Conservation (phyloP, 345 rosid species). For the Populus euphratica region DNA sequence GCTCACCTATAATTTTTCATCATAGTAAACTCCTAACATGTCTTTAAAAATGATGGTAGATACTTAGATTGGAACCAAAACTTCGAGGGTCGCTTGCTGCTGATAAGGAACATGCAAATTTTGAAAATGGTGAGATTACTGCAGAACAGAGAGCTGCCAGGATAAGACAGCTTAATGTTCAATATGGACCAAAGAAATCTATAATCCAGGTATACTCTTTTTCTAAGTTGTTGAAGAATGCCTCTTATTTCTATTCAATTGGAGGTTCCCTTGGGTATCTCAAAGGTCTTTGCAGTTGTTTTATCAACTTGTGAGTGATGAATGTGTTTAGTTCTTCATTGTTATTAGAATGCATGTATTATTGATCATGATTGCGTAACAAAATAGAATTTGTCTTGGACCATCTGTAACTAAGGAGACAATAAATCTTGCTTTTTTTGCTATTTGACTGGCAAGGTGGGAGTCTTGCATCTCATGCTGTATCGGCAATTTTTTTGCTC, state of each 20-base stretch:
- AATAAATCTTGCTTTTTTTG: not conserved
- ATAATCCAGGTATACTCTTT: constrained; percentile 36
- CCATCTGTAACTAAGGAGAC: not conserved
- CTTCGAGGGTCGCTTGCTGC: constrained; percentile 24
- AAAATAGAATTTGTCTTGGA: too few species aligned
- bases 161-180: constrained; percentile 17
- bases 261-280: too few species aligned
- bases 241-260: too few species aligned
- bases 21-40: not conserved
- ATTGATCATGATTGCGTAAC: too few species aligned
- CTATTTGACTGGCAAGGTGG: not conserved
- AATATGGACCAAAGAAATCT: constrained; percentile 50
- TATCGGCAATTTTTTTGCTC: not conserved
- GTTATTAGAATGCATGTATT: too few species aligned
- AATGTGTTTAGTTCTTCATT: too few species aligned
- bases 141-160: constrained; percentile 19
- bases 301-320: too few species aligned
- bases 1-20: not conserved
- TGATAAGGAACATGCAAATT: constrained; percentile 33
- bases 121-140: constrained; percentile 28
- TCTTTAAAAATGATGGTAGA: constrained; percentile 27
- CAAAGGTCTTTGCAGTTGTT: too few species aligned
- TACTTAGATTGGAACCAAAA: constrained; percentile 72
- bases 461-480: too few species aligned
- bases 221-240: not conserved